A percentile compares a stretch with the other conserved stretches of the same genome.
Evolutionary conservation across 192 early-diverging fungal species (phyloP).

Genomic region (Coemansia sp.): DNA sequence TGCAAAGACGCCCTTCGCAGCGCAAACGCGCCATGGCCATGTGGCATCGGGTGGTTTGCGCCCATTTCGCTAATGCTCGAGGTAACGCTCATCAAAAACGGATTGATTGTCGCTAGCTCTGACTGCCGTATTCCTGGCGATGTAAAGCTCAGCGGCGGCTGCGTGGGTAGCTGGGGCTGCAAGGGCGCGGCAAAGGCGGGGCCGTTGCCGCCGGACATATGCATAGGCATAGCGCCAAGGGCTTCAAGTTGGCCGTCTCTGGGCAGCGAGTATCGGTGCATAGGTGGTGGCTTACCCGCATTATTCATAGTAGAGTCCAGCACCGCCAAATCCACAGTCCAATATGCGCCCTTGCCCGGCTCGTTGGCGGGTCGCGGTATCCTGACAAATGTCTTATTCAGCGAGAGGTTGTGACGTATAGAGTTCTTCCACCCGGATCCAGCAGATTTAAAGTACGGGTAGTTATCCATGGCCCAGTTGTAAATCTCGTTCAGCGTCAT

Average conservation of each 20-base stretch:
- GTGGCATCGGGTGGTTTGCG: slow-evolving; percentile 5
- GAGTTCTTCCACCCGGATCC: slow-evolving; percentile 83
- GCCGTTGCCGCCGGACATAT: background rate
- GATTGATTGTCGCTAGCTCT: slow-evolving; percentile 8
- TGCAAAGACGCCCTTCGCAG: slow-evolving; percentile 50
- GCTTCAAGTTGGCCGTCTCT: slow-evolving; percentile 3
- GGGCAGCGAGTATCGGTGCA: slow-evolving; percentile 32
- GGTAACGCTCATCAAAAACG: slow-evolving; percentile 36
- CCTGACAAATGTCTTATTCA: slow-evolving; percentile 82
- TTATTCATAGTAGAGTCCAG: slow-evolving; percentile 39
- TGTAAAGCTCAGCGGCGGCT: slow-evolving; percentile 3
- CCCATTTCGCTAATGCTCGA: slow-evolving; percentile 53
- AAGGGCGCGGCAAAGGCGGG: background rate
- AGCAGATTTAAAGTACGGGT: slow-evolving; percentile 78
- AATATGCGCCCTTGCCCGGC: slow-evolving; percentile 86
- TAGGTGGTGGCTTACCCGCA: slow-evolving; percentile 17
- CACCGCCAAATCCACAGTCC: slow-evolving; percentile 69
- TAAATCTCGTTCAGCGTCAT: slow-evolving; percentile 89
- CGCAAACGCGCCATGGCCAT: background rate
- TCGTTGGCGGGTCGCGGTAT: slow-evolving; percentile 78
- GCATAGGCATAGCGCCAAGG: background rate
- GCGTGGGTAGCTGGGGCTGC: background rate
- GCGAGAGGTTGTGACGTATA: slow-evolving; percentile 85
- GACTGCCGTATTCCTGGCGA: background rate
- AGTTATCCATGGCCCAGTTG: slow-evolving; percentile 74